Evolutionary conservation across 2,329 filamentous ascomycete species (phyloP).

Genomic region (Botryotinia globosa): DNA sequence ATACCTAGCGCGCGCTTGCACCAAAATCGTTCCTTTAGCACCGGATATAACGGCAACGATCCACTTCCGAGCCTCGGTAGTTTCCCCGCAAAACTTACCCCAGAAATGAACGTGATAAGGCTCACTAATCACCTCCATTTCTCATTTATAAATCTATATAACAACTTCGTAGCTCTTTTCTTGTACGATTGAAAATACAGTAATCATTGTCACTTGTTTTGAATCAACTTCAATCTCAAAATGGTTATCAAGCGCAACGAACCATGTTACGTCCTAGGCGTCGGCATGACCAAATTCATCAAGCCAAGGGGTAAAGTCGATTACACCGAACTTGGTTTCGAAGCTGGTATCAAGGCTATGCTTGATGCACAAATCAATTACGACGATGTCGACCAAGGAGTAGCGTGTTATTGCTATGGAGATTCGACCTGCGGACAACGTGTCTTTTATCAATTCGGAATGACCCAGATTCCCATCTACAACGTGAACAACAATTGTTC

Average conservation of each 20-base stretch:
- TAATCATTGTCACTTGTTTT: not conserved
- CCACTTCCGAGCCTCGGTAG: constrained; percentile 5
- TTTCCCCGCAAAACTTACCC: constrained; percentile 10
- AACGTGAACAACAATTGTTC: constrained; percentile 99
- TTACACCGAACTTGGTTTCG: constrained; percentile 91
- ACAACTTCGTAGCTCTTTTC: not conserved
- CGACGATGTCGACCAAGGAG: constrained; percentile 90
- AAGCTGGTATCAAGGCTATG: constrained; percentile 63
- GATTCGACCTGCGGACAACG: constrained; percentile 93
- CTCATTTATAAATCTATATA: not conserved
- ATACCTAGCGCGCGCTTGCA: not conserved
- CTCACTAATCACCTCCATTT: not conserved
- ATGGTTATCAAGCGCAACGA: constrained; percentile 34
- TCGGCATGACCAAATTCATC: constrained; percentile 99
- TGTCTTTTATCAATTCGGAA: constrained; percentile 98
- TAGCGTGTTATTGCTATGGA: constrained; percentile 98
- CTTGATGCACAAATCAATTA: constrained; percentile 85
- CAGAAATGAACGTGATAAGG: not conserved
- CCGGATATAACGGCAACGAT: not conserved
- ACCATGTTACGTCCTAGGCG: constrained; percentile 83
- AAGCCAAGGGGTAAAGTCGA: constrained; percentile 92
- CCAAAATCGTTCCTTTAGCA: not conserved
- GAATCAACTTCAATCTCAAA: not conserved
- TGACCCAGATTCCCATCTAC: constrained; percentile 94
- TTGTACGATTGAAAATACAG: not conserved